phyloP scores from a whole-genome alignment of 371 early-diverging fungal species.

The Apophysomyces variabilis region DNA sequence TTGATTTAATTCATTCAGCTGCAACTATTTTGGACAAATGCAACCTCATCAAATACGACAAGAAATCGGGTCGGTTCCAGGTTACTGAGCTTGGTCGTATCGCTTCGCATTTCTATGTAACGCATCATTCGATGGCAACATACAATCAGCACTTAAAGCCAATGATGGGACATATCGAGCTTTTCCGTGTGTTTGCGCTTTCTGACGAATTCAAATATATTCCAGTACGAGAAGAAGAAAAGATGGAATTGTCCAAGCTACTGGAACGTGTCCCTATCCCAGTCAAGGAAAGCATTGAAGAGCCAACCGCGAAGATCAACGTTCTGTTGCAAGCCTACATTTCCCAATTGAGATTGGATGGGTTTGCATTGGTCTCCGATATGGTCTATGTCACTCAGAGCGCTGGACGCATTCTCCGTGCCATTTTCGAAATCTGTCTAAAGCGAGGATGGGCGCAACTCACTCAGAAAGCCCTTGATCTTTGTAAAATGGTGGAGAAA shows the following conservation, averaged over 20 bases:
- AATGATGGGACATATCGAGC: constrained; percentile 89
- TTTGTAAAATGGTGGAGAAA: constrained; percentile 94
- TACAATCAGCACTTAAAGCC: constrained; percentile 95
- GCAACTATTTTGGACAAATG: constrained; percentile 85
- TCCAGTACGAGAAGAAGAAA: constrained; percentile 96
- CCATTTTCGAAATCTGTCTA: constrained; percentile 95
- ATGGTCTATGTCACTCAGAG: constrained; percentile 97
- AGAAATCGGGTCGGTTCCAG: constrained; percentile 85
- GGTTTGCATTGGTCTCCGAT: constrained; percentile 94
- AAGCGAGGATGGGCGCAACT: constrained; percentile 95
- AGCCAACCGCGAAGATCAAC: constrained; percentile 93
- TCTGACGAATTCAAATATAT: constrained; percentile 95
- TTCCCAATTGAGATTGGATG: constrained; percentile 88
- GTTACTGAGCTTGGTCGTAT: constrained; percentile 95
- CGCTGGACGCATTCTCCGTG: constrained; percentile 92
- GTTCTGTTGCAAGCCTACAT: constrained; percentile 96
- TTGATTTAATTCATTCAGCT: constrained; percentile 90
- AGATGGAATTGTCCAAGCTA: constrained; percentile 89
- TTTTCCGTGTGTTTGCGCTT: constrained; percentile 89
- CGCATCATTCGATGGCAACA: constrained; percentile 87
- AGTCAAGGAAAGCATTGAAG: constrained; percentile 89
- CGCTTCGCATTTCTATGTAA: constrained; percentile 95
- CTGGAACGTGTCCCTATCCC: constrained; percentile 95
- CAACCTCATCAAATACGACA: constrained; percentile 92
- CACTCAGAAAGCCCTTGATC: constrained; percentile 81